Evolutionary conservation across 495 filamentous ascomycete species (phyloP), one percentile per base, ranked within the genome.

Genomic region (Clohesyomyces aquaticus): DNA sequence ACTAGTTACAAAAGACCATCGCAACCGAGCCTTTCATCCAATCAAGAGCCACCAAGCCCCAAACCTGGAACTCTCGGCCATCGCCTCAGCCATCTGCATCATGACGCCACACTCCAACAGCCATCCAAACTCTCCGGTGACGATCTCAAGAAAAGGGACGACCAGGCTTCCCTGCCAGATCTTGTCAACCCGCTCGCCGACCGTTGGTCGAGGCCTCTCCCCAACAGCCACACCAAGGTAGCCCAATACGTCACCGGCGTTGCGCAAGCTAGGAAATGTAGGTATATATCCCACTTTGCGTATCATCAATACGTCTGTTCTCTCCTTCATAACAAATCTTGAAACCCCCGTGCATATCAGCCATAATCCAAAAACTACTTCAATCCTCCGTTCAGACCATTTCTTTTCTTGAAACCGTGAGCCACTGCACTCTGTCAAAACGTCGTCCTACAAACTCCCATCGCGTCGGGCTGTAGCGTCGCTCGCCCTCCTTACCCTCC

Each of bases 21-120:
- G n/a, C n/a, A n/a, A n/a, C n/a, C n/a, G n/a, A n/a, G n/a, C n/a
- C n/a, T n/a, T 38, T 38, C 32, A 6, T 38, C 32, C 32, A 38
- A 38, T 38, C 32, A 38, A 14, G 32, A 6, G 32, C 32, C 32
- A 6, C 32, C 32, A n/a, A 47, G 21, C 4, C 14, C 43, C 43
- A 18, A 23, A 23, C 43, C 4, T 6, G 43, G 43, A 47, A 23
- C 4, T 42, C 35, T 25, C 14, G 49, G 25, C 35, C 35, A 11
- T 11, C 14, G n/a, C n/a, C 12, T 27, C n/a, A 8, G 18, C 43
- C 19, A 49, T 55, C 62, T 65, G 62, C 62, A 65, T 29, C 62
- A 65, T 65, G 62, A 65, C 62, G 62, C 62, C 62, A 59, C 62
- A 54, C 35, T 46, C 45, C 23, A 38, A 59, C 45, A 43, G 61